A percentile compares a stretch with the other conserved stretches of the same genome.
These are phyloP conservation scores for Hymenoscyphus infarciens DNA, from an alignment of 2,329 filamentous ascomycete genomes.

Conservation along the genomic window DNA sequence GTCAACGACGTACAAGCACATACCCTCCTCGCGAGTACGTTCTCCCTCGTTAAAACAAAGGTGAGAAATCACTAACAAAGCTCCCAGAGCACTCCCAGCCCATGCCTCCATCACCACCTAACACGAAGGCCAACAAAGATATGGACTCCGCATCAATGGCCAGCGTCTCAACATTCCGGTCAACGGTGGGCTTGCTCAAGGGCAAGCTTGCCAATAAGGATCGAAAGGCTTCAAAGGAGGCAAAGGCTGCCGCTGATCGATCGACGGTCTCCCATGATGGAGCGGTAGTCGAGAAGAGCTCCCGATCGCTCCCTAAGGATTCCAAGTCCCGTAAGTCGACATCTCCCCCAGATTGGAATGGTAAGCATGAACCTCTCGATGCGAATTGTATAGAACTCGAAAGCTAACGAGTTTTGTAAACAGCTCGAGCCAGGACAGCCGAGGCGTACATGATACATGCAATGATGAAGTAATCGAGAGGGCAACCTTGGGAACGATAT, in stretches of 20 bases:
- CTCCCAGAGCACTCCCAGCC: slow-evolving; percentile 22
- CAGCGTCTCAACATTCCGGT: slow-evolving; percentile 29
- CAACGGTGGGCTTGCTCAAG: slow-evolving; percentile 28
- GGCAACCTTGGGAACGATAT: not conserved
- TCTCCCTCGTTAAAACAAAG: not conserved
- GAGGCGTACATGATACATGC: slow-evolving; percentile 29
- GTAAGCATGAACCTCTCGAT: slow-evolving; percentile 8
- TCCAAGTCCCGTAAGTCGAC: slow-evolving; percentile 19
- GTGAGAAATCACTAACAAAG: slow-evolving; percentile 25
- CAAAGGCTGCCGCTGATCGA: slow-evolving; percentile 3
- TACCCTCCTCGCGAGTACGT: not conserved
- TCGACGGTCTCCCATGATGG: slow-evolving; percentile 6
- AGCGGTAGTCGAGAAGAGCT: slow-evolving; percentile 15
- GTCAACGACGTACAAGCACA: not conserved
- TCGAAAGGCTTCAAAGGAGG: slow-evolving; percentile 16
- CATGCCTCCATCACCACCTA: slow-evolving; percentile 29
- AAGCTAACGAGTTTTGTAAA: slow-evolving; percentile 17
- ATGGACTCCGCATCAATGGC: slow-evolving; percentile 25
- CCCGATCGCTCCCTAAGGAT: slow-evolving; percentile 11
- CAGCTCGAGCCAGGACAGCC: slow-evolving; percentile 25
- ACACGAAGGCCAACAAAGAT: slow-evolving; percentile 18
- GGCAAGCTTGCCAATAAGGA: slow-evolving; percentile 22
- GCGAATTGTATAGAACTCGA: slow-evolving; percentile 1
- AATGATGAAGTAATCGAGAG: slow-evolving; percentile 13
- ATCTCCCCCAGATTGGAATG: slow-evolving; percentile 13